Conservation (phyloP, 768 basidiomycete genomes). For the Chiua virens region DNA sequence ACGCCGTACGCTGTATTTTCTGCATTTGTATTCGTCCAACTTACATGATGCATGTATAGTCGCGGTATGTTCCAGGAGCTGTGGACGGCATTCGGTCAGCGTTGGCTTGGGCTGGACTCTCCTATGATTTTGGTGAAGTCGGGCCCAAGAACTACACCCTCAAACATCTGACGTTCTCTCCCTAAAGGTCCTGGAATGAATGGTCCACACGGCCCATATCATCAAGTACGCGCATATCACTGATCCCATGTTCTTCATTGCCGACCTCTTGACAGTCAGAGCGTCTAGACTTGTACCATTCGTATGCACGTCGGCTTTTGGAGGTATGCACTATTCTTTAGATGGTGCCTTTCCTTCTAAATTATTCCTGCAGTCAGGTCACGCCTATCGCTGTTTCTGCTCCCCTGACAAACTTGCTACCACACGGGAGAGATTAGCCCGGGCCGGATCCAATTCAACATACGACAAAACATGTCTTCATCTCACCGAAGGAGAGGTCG, state of each 20-base stretch:
- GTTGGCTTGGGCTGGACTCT: constrained; percentile 87
- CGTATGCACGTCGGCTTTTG: constrained; percentile 70
- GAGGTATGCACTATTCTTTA: constrained; percentile 47
- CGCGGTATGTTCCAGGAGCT: constrained; percentile 77
- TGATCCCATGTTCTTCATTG: neutral
- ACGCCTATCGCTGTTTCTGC: constrained; percentile 93
- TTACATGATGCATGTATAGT: constrained; percentile 41
- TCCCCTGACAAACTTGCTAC: constrained; percentile 64
- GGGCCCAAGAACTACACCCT: constrained; percentile 11
- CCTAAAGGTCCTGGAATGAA: constrained; percentile 69
- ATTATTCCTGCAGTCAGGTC: constrained; percentile 56
- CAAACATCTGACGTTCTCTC: constrained; percentile 2
- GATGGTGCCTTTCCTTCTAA: neutral
- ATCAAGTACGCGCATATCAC: constrained; percentile 54
- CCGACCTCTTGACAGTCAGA: constrained; percentile 63
- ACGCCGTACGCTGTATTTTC: constrained; percentile 59
- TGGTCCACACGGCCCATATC: constrained; percentile 82
- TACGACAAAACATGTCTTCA: constrained; percentile 91
- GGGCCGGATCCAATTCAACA: constrained; percentile 69
- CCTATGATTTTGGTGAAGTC: constrained; percentile 81
- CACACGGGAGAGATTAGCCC: constrained; percentile 68
- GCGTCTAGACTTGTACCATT: constrained; percentile 79
- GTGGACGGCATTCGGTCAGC: constrained; percentile 77
- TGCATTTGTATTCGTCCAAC: neutral
- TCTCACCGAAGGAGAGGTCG: constrained; percentile 83